Conservation (phyloP, 116 monocot species). For the Dioscorea cayenensis region DNA sequence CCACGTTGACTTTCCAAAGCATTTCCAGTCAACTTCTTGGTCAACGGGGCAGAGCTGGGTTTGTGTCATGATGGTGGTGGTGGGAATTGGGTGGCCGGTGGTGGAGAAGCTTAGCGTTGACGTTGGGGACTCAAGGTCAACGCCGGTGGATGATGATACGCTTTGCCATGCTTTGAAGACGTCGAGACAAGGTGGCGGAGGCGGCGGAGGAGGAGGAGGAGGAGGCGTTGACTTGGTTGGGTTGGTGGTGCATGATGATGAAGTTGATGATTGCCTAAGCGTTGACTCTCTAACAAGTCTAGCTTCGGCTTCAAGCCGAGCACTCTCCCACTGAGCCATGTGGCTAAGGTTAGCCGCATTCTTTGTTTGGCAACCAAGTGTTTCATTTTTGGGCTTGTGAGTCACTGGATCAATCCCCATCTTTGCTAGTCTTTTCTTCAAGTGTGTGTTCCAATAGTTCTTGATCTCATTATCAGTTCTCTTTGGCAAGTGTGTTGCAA, state of each 20-base stretch:
- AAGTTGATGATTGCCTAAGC: conserved; percentile 12
- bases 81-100: neutral
- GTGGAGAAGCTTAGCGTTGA: conserved; percentile 60
- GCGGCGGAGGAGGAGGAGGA: conserved; percentile 9
- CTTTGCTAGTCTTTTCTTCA: conserved; percentile 79
- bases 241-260: conserved; percentile 2
- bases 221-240: neutral
- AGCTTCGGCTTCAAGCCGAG: conserved; percentile 82
- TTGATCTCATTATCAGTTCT: conserved; percentile 96
- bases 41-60: too few relatives aligned
- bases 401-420: conserved; percentile 91
- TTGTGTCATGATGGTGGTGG: neutral
- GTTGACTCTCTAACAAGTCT: conserved; percentile 68
- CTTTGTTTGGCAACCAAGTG: conserved; percentile 28
- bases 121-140: conserved; percentile 74
- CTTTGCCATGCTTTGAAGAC: conserved; percentile 24
- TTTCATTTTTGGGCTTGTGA: conserved; percentile 60
- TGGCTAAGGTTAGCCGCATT: conserved; percentile 81
- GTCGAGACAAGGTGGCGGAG: conserved; percentile 7
- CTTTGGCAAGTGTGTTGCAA: conserved; percentile 81
- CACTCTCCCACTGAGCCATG: conserved; percentile 97
- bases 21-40: conserved; percentile 41
- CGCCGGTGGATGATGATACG: conserved; percentile 1
- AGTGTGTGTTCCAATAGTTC: conserved; percentile 97
- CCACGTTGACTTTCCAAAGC: conserved; percentile 14